phyloP scores from a whole-genome alignment of 768 basidiomycete genomes.

The Serendipita indica region DNA sequence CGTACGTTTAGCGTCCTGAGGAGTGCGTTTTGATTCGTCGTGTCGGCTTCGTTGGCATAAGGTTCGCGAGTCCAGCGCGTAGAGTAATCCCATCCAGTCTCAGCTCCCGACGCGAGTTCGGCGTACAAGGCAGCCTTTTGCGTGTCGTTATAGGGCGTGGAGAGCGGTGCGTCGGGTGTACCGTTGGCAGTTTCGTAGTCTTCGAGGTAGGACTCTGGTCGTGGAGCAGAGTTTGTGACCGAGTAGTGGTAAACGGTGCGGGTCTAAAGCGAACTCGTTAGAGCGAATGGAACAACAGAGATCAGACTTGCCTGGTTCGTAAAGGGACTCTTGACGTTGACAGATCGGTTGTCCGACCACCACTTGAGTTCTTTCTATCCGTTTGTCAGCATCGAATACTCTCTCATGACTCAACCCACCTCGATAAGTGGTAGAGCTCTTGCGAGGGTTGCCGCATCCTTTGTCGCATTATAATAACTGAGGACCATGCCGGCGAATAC shows the following conservation, averaged over 20 bases:
- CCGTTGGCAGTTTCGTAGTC: conserved; percentile 73
- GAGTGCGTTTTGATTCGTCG: conserved; percentile 34
- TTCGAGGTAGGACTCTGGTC: conserved; percentile 52
- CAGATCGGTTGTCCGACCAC: conserved; percentile 65
- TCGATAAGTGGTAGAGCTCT: conserved; percentile 79
- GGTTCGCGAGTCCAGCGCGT: conserved; percentile 31
- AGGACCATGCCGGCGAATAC: conserved; percentile 80
- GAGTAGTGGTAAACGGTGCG: conserved; percentile 56
- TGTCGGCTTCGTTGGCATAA: conserved; percentile 25
- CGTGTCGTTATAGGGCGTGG: conserved; percentile 42
- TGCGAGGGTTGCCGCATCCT: conserved; percentile 57
- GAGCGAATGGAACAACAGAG: neutral
- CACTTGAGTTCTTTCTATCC: conserved; percentile 60
- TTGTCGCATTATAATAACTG: conserved; percentile 60
- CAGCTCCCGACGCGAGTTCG: conserved; percentile 79
- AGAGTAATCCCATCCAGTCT: conserved; percentile 44
- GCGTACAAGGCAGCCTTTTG: conserved; percentile 56
- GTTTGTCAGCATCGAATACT: neutral
- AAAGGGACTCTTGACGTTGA: conserved; percentile 53
- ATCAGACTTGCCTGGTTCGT: conserved; percentile 33
- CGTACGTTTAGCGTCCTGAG: conserved; percentile 58
- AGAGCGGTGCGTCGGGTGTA: conserved; percentile 28
- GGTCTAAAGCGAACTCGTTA: conserved; percentile 21
- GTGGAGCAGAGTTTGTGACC: conserved; percentile 71
- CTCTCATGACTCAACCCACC: conserved; percentile 25